phyloP scores from a whole-genome alignment of 805 yeast species.

The Cyberlindnera mycetangii region DNA sequence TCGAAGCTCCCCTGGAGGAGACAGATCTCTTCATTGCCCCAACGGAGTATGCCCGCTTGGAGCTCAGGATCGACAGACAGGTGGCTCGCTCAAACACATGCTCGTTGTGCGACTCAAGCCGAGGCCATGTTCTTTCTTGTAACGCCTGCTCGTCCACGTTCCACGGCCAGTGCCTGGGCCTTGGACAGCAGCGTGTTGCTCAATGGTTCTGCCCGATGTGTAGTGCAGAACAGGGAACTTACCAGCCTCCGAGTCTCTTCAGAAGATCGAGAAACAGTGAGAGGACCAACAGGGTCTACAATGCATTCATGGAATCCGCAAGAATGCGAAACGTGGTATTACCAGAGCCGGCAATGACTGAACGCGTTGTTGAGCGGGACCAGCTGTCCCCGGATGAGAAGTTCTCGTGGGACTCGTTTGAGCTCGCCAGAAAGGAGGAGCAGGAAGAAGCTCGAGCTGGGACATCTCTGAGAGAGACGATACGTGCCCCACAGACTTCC shows the following conservation, averaged over 20 bases:
- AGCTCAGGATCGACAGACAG: constrained; percentile 20
- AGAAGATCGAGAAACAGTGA: constrained; percentile 28
- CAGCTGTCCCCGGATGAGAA: constrained; percentile 23
- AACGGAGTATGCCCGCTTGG: constrained; percentile 10
- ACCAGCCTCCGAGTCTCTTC: constrained; percentile 20
- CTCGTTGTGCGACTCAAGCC: constrained; percentile 22
- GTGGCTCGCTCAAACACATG: constrained; percentile 25
- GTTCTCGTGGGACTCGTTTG: constrained; percentile 26
- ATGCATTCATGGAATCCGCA: constrained; percentile 12
- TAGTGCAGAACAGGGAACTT: constrained; percentile 37
- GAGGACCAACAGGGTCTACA: constrained; percentile 28
- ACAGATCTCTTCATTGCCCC: constrained; percentile 6
- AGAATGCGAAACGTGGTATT: constrained; percentile 3
- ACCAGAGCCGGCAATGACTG: constrained; percentile 4
- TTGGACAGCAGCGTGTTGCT: constrained; percentile 16
- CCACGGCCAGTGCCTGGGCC: constrained; percentile 41
- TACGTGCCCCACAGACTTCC: neutral
- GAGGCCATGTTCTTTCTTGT: constrained; percentile 23
- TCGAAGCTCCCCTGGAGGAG: constrained; percentile 14
- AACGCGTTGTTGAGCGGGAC: constrained; percentile 11
- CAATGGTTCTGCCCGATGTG: constrained; percentile 54
- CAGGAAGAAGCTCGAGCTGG: neutral
- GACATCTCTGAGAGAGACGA: neutral
- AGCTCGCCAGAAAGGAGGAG: constrained; percentile 15
- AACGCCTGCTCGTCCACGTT: constrained; percentile 38